Base-by-base conservation (phyloP, 2,329 filamentous ascomycete species). In the Claviceps cyperi region DNA sequence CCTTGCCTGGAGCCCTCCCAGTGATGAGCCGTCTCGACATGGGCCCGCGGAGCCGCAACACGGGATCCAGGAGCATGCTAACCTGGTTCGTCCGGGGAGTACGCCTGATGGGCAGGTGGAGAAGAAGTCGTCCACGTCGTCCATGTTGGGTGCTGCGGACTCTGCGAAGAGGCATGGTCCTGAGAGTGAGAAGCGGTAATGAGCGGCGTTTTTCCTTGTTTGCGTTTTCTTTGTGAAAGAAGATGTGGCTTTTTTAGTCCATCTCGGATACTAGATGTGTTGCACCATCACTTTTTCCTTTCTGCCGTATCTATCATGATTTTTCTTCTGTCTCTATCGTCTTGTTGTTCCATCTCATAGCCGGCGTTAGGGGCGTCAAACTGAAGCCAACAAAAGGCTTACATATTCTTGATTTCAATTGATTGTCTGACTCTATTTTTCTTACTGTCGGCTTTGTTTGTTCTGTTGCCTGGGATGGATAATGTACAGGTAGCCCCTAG, bases 1-100 rank as follows among this genome's bases (percentile, higher is more conserved):
- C 73, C 78, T 92, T 39, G 86, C 86, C 52, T 92, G 86, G 86
- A 90, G 84, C 32, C 86, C 86, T 1, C 80, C 83, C 36, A 83
- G 83, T 61, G 74, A 71, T 53, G 80, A 85, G 57, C 75, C 47
- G 66, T 73, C 51, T 70, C 76, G 54, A 9, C 78, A 80, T 53
- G 73, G 77, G 59, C 69, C 74, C 35, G 65, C 83, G 49, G 64
- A 64, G 57, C 83, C 85, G 15, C 80, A 84, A 61, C 83, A 89
- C 64, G 85, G 84, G 53, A 86, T 87, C 57, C 72, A 74, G 52
- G 77, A 83, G 63, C 84, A 89, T 64, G 67, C 69, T 51, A 59
- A 60, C 53, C 66, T 71, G 64, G 62, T 63, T 47, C 59, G 59
- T 53, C 56, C 64, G 5, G 52, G 48, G 13, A 58, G 53, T 46